Evolutionary conservation across 495 filamentous ascomycete genomes (phyloP).

Genomic region (Lasiosphaeria ovina): DNA sequence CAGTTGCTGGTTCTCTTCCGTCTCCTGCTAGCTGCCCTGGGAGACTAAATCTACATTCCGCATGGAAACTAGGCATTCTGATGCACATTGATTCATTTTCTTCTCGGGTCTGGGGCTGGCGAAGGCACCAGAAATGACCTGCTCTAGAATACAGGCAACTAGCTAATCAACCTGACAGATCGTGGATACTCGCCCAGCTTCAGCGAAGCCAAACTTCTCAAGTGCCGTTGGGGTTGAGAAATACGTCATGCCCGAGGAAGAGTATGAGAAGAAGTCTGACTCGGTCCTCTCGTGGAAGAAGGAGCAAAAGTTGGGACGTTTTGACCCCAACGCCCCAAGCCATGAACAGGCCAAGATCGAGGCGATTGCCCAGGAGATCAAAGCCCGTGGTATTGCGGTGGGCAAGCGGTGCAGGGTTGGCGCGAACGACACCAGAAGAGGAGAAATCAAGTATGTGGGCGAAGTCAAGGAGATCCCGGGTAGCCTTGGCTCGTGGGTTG

Average conservation of each 20-base stretch:
- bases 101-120: too few species aligned
- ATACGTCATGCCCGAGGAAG: conserved; percentile 74
- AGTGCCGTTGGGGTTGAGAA: conserved; percentile 80
- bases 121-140: too few species aligned
- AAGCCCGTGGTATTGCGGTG: conserved; percentile 61
- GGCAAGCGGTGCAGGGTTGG: conserved; percentile 65
- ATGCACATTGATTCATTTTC: too few species aligned
- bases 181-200: conserved; percentile 70
- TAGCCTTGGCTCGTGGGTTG: conserved; percentile 72
- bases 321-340: conserved; percentile 78
- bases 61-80: too few species aligned
- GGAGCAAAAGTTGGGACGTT: conserved; percentile 85
- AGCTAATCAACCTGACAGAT: conserved; percentile 54
- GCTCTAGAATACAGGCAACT: conserved; percentile 6
- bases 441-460: conserved; percentile 80
- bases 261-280: conserved; percentile 80
- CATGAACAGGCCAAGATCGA: conserved; percentile 67
- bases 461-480: conserved; percentile 78
- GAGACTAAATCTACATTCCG: too few species aligned
- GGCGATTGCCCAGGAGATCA: conserved; percentile 63
- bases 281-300: conserved; percentile 94
- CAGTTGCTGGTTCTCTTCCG: too few species aligned
- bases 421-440: conserved; percentile 68
- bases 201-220: conserved; percentile 69
- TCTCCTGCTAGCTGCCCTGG: too few species aligned